Conservation (phyloP, 129 eudicot species). For the Tagetes patula region DNA sequence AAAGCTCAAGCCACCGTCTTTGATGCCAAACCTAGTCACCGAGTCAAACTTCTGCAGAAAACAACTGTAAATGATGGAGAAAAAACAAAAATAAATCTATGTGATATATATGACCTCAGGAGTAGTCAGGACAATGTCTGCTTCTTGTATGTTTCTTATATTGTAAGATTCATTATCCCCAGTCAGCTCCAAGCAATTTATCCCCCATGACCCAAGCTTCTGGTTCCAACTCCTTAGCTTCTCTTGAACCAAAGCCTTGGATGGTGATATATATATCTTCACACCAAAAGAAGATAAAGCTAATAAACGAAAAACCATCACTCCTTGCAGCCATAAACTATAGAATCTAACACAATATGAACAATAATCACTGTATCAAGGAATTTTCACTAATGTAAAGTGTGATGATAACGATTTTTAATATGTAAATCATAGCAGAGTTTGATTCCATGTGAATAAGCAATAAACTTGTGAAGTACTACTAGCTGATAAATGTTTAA, state of each 20-base stretch:
- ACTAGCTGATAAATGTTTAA: constrained; percentile 16
- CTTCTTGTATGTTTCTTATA: constrained; percentile 75
- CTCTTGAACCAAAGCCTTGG: constrained; percentile 99
- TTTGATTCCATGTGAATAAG: constrained; percentile 6
- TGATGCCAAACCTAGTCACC: constrained; percentile 88
- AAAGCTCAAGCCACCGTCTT: constrained; percentile 93
- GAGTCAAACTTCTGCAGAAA: constrained; percentile 87
- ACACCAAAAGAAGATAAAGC: constrained; percentile 26
- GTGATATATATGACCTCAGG: constrained; percentile 65
- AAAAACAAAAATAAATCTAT: constrained; percentile 11
- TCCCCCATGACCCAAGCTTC: constrained; percentile 79
- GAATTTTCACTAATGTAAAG: constrained; percentile 15
- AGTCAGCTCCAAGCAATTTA: constrained; percentile 92
- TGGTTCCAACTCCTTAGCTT: constrained; percentile 90
- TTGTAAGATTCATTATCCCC: constrained; percentile 88
- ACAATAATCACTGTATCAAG: constrained; percentile 11
- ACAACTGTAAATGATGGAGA: constrained; percentile 20
- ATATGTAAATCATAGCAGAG: constrained; percentile 22
- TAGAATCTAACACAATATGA: constrained; percentile 2
- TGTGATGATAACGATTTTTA: constrained; percentile 20
- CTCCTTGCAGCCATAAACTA: constrained; percentile 11
- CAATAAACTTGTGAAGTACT: constrained; percentile 20
- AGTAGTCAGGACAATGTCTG: constrained; percentile 92
- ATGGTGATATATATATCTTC: constrained; percentile 94
- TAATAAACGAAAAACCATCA: constrained; percentile 18